Percentiles rank a stretch among this genome's conserved stretches.
Evolutionary conservation across 108 stramenopile species (phyloP).

Genomic region (Hondaea fermentalgiana): DNA sequence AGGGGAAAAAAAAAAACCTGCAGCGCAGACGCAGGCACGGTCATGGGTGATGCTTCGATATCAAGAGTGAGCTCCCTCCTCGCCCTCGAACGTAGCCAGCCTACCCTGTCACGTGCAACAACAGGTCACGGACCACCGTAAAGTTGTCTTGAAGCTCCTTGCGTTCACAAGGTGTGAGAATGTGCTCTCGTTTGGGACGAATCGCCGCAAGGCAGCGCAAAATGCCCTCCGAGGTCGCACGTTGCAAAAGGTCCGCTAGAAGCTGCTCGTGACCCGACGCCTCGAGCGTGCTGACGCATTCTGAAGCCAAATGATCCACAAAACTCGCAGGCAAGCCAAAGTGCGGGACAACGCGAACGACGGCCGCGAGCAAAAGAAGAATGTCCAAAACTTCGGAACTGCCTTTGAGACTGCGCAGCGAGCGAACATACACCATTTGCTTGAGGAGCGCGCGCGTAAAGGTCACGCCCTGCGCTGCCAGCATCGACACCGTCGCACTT

Average conservation of each 20-base stretch:
- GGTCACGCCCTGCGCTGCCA: background rate
- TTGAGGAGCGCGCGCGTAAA: background rate
- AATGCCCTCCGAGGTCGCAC: background rate
- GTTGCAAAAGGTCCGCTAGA: background rate
- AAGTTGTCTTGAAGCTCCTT: background rate
- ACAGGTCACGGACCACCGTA: background rate
- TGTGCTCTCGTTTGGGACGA: background rate
- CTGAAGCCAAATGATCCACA: background rate
- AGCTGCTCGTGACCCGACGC: background rate
- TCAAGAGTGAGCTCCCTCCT: no score
- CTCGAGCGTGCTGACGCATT: background rate
- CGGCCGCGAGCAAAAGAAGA: background rate
- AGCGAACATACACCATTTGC: background rate
- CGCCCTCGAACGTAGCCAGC: no score
- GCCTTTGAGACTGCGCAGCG: background rate
- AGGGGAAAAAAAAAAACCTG: no score
- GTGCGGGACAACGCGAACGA: background rate
- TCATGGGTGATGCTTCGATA: no score
- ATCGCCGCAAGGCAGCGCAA: background rate
- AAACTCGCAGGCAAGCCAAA: background rate
- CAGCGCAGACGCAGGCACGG: no score
- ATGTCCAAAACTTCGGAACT: background rate
- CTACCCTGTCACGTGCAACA: background rate
- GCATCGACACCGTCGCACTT: background rate
- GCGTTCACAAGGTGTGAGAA: background rate